Evolutionary conservation across 2,329 filamentous ascomycete species (phyloP), one percentile per base, ranked within the genome.

Genomic region (Drechslerella coelobrocha): DNA sequence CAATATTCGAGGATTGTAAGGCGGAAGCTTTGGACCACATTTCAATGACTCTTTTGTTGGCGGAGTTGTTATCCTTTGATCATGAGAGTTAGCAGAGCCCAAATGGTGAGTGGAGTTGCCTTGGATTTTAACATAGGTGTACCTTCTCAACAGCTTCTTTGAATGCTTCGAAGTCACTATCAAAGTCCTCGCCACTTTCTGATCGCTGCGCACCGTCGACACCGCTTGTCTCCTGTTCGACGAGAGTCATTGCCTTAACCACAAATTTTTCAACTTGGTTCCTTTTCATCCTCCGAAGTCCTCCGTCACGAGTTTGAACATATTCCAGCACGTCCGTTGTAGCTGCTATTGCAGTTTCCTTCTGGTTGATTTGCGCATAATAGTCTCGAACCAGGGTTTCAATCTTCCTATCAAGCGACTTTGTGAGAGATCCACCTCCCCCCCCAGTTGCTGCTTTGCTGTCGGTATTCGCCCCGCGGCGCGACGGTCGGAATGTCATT

Each of bases 221-320:
- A 37, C 61, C 27, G 29, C 43, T 31, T 47, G 29, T 10, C 23
- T 53, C 62, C 41, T 68, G 43, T 23, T 56, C 54, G 65, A 74
- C 68, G 31, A 71, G 37, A 27, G 62, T 65, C 47, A 73, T 60
- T 24, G 63, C 66, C 54, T 65, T 69, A 9, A 41, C 61, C 26
- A 71, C 59, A 10, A 60, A 71, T 73, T 94, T 90, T 78, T 96
- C 90, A 0, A 97, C 81, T 0, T 89, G 82, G 71, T 87, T 88
- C 78, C 94, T 96, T 39, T 91, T 91, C 74, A 89, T 87, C 21
- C 94, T 84, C 73, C 90, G 91, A 21, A 97, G 80, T 57, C 52
- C 56, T 24, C 65, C 69, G 39, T 75, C 75, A 31, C 37, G 61
- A 45, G 68, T 41, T 26, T 73, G 90, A 72, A 97, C 91, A 66